Evolutionary conservation across 1,284 basidiomycete species (phyloP).

Genomic region (Spongispora temasekensis): DNA sequence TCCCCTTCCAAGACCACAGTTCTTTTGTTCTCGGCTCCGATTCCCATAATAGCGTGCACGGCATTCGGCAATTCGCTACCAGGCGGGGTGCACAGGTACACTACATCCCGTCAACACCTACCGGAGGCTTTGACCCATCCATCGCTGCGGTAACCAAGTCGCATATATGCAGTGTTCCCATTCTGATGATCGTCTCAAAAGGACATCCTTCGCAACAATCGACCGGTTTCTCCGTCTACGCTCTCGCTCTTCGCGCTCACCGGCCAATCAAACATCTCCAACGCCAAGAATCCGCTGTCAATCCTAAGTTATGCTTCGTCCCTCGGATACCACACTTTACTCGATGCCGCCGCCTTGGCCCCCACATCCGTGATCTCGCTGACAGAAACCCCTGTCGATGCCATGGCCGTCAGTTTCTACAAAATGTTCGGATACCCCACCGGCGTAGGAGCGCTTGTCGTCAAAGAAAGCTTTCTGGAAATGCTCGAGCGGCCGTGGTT

Average conservation of each 20-base stretch:
- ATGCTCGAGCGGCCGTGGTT: slow-evolving; percentile 77
- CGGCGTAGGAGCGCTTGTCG: slow-evolving; percentile 77
- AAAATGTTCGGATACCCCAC: slow-evolving; percentile 91
- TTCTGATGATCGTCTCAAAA: slow-evolving; percentile 20
- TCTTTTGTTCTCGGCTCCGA: slow-evolving; percentile 68
- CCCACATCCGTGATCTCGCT: slow-evolving; percentile 70
- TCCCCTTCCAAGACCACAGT: slow-evolving; percentile 61
- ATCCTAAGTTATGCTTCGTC: slow-evolving; percentile 60
- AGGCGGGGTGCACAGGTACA: slow-evolving; percentile 53
- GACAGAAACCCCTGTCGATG: slow-evolving; percentile 66
- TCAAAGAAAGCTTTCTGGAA: slow-evolving; percentile 65
- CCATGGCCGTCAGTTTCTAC: slow-evolving; percentile 83
- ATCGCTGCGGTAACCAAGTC: slow-evolving; percentile 54
- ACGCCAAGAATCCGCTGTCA: slow-evolving; percentile 61
- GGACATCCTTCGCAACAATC: slow-evolving; percentile 46
- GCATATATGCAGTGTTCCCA: slow-evolving; percentile 21
- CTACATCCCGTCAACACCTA: slow-evolving; percentile 64
- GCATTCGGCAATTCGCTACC: slow-evolving; percentile 71
- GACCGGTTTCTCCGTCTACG: slow-evolving; percentile 41
- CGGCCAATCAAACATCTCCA: slow-evolving; percentile 80
- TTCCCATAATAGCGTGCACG: slow-evolving; percentile 84
- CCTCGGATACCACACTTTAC: slow-evolving; percentile 70
- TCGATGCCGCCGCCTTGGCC: slow-evolving; percentile 79
- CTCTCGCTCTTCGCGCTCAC: slow-evolving; percentile 73
- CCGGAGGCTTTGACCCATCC: slow-evolving; percentile 60